These are phyloP conservation scores for Phytophthora pinifolia DNA, from an alignment of 352 stramenopile genomes.

Conservation along the genomic window DNA sequence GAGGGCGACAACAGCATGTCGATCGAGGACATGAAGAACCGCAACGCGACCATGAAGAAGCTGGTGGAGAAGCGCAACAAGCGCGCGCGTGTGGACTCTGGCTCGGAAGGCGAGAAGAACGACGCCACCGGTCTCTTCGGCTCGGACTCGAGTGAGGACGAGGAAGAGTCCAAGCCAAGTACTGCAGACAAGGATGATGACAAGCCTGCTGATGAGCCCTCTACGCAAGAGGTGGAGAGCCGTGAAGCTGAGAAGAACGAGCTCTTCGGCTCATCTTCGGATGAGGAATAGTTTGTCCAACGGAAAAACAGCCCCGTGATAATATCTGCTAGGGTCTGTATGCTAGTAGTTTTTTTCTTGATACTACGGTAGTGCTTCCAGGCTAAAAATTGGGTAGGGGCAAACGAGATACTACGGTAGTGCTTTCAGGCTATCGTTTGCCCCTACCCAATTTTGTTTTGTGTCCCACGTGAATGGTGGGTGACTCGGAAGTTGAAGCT, in stretches of 20 bases:
- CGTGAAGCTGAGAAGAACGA: constrained; percentile 79
- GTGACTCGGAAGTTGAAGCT: too few species aligned
- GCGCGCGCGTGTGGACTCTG: constrained; percentile 46
- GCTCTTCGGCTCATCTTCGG: constrained; percentile 83
- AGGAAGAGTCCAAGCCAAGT: constrained; percentile 34
- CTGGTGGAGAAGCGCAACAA: constrained; percentile 86
- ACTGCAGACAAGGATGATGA: constrained; percentile 18
- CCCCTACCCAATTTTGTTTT: neutral
- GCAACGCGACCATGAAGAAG: constrained; percentile 85
- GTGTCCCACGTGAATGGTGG: neutral
- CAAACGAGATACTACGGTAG: too few species aligned
- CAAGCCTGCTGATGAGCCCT: constrained; percentile 8
- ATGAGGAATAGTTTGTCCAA: constrained; percentile 59
- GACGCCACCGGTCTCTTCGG: constrained; percentile 72
- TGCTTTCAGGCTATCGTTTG: too few species aligned
- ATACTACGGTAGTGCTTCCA: too few species aligned
- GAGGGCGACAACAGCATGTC: constrained; percentile 71
- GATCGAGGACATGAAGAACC: constrained; percentile 91
- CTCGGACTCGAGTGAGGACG: constrained; percentile 82
- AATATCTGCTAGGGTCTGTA: constrained; percentile 1
- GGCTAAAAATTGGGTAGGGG: too few species aligned
- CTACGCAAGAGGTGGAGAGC: constrained; percentile 24
- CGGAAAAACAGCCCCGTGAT: neutral
- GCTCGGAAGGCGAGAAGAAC: constrained; percentile 68
- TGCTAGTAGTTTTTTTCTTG: constrained; percentile 11